Evolutionary conservation across 345 rosid species (phyloP).

Genomic region (Eucalyptus cladocalyx): DNA sequence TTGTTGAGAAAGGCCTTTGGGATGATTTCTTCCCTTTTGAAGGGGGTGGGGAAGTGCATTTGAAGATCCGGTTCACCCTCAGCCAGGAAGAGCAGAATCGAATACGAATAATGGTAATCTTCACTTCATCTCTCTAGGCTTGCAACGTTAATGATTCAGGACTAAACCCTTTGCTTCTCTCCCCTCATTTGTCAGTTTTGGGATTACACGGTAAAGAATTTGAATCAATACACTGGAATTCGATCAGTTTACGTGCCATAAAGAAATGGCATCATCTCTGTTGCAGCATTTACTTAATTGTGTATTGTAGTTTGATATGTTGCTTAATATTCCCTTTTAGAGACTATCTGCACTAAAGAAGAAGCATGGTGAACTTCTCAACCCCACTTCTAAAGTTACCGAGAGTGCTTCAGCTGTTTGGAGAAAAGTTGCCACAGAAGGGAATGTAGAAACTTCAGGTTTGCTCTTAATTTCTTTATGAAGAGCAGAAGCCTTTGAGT

Average conservation of each 20-base stretch:
- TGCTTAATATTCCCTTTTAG: constrained; percentile 19
- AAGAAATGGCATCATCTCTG: neutral
- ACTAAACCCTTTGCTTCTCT: neutral
- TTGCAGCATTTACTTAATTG: neutral
- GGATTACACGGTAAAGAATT: neutral
- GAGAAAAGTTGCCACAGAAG: neutral
- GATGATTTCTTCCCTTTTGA: constrained; percentile 50
- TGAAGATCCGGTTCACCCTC: constrained; percentile 77
- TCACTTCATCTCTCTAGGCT: neutral
- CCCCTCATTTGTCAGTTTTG: neutral
- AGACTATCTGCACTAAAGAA: constrained; percentile 72
- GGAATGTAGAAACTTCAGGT: constrained; percentile 39
- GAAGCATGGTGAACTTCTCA: constrained; percentile 47
- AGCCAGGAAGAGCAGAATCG: constrained; percentile 69
- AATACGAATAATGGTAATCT: constrained; percentile 50
- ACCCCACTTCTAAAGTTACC: constrained; percentile 10
- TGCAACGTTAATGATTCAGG: neutral
- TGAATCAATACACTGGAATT: neutral
- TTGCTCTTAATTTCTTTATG: constrained; percentile 6
- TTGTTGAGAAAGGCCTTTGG: constrained; percentile 71
- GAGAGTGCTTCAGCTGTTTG: constrained; percentile 1
- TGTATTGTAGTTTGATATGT: neutral
- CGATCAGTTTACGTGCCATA: neutral
- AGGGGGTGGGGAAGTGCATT: constrained; percentile 61
- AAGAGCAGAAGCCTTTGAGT: neutral